Evolutionary conservation across 805 yeast genomes (phyloP), one percentile per base, ranked within the genome.

Genomic region (Pichia occidentalis): DNA sequence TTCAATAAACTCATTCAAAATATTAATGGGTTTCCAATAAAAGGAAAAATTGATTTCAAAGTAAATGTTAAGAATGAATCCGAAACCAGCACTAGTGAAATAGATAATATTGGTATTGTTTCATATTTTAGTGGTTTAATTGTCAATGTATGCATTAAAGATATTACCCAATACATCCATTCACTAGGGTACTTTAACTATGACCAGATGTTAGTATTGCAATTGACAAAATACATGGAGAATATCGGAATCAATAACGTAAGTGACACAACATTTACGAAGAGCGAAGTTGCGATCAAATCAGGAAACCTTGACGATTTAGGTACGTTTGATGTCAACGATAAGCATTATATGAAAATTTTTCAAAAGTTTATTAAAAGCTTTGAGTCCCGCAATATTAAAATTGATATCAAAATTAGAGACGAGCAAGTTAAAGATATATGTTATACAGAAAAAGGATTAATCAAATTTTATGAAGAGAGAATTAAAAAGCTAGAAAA

Each of bases 401-500:
- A 29, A 8, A 54, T 59, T 30, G 45, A 45, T 13, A 25, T 71
- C 55, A 65, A 61, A 39, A 50, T 45, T 22, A 54, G 60, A 21
- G 57, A 64, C 9, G 57, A 62, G 24, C 34, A 60, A 4, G 19
- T 38, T 8, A 39, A 30, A 10, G 12, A 46, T 2, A 9, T 38
- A 47, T 43, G 10, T 20, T 35, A 16, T 18, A n/a, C n/a, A 21
- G 29, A 38, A 23, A 53, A 60, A 4, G 75, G 68, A 29, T 51
- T 71, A 10, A 61, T 81, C 9, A 68, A 68, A 45, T 85, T 84
- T 0, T 80, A 86, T 46, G 80, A 80, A 54, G 59, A 73, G 9
- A 64, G 95, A 37, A 84, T 90, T 28, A 75, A 74, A 44, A 82
- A 82, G 48, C 67, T 90, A 36, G 96, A 87, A 49, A 80, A 75